These are phyloP conservation scores for Trichocladium uniseriatum DNA, from an alignment of 495 filamentous ascomycete genomes.

Conservation along the genomic window DNA sequence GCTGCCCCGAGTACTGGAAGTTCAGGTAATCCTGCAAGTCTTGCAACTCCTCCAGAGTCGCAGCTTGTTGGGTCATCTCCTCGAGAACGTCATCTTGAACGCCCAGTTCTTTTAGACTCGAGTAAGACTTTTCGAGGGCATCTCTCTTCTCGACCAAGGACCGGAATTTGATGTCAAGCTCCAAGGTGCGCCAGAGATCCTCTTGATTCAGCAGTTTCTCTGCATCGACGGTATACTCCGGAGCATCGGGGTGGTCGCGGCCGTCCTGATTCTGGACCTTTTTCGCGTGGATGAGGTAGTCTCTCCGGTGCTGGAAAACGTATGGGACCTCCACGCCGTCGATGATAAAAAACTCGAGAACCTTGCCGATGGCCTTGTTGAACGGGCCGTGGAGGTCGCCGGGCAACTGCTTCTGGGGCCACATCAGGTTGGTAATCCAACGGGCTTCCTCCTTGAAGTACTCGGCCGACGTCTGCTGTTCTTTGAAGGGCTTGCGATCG, in stretches of 20 bases:
- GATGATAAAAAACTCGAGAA: conserved; percentile 88
- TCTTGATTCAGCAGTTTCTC: conserved; percentile 87
- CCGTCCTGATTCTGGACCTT: conserved; percentile 55
- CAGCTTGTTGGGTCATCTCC: conserved; percentile 65
- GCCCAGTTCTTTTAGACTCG: conserved; percentile 52
- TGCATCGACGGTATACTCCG: conserved; percentile 63
- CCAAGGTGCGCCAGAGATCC: conserved; percentile 89
- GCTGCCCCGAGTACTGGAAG: conserved; percentile 77
- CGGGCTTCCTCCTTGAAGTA: conserved; percentile 78
- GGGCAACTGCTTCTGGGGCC: conserved; percentile 68
- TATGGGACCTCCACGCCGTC: conserved; percentile 93
- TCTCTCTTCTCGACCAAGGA: conserved; percentile 84
- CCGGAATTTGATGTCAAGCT: conserved; percentile 88
- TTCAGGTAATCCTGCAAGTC: conserved; percentile 95
- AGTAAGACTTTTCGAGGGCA: conserved; percentile 65
- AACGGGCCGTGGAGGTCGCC: conserved; percentile 69
- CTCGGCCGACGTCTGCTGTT: conserved; percentile 64
- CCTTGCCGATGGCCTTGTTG: conserved; percentile 76
- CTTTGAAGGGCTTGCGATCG: conserved; percentile 75
- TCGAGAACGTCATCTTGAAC: conserved; percentile 59
- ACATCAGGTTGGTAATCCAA: conserved; percentile 84
- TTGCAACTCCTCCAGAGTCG: conserved; percentile 85
- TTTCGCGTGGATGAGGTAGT: conserved; percentile 89
- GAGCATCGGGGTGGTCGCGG: conserved; percentile 48
- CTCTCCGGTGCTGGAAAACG: conserved; percentile 95